Base-by-base conservation (phyloP, 1,284 basidiomycete genomes). In the Boletus sp. region DNA sequence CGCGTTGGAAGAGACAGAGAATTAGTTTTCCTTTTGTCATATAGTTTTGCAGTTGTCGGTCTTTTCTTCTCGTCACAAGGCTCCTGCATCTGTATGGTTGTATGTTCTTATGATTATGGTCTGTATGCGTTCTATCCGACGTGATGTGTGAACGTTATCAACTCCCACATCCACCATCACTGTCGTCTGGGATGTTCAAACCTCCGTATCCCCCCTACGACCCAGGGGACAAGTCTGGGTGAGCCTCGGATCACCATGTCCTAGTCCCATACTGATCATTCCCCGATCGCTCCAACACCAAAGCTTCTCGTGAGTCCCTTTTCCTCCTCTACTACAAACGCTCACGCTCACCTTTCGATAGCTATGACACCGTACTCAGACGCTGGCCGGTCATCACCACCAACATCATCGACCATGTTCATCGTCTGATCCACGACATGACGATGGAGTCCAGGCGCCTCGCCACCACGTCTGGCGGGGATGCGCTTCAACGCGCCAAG, bases 351-450 rank as follows among this genome's bases (percentile, higher is more conserved):
- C 17, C 38, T 33, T 56, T 72, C n/a, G 60, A 72, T 49, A 88
- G 81, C 42, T 82, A 77, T 52, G 73, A 78, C 40, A 81, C 80
- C 3, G 74, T 81, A 8, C 57, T 73, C 44, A 74, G 76, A 65
- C 76, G 92, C 49, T 98, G 95, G 95, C 95, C 95, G 1, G 76
- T 88, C 26, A 97, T 95, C 57, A 73, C 94, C 41, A 91, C 91
- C 6, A 77, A 78, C 49, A 75, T 91, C 48, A 84, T 93, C 55
- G 86, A 91, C 62, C 78, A 80, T 40, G 68, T 93, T 37, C 78
- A 83, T 58, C 76, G 75, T 41, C 65, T 71, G 51, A 78, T 80
- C 46, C 80, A 85, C 61, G 67, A 74, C 48, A 63, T 80, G 29
- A 70, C 72, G 13, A 53, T 71, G 53, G 57, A 57, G 25, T 51